Base-by-base conservation (phyloP, 306 rosid genomes). In the Oemleria cerasiformis region DNA sequence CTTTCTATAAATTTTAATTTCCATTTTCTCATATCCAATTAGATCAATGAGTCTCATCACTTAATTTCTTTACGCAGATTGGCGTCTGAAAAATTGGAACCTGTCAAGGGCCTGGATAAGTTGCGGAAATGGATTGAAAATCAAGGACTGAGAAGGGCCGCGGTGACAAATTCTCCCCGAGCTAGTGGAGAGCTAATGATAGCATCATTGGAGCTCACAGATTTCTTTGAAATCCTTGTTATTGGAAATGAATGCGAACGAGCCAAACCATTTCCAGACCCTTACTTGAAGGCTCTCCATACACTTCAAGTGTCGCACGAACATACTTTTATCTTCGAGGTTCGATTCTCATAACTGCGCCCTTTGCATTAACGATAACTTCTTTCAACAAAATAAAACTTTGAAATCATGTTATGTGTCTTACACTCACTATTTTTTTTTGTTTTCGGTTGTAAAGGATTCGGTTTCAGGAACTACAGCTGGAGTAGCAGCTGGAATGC, bases 201-300 rank as follows among this genome's bases (percentile, higher is more conserved):
- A 13, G 73, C 84, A 44, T 68, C n/a, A 13, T 14, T 83, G 44
- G 72, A 77, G 17, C 87, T 83, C 16, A 16, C 80, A 2, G 63
- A 73, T 41, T 83, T 77, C 77, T 83, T 83, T 63, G 50, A 76
- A 34, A 47, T 48, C 15, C 65, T 83, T 43, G 73, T 78, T 41
- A 59, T 83, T 20, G 86, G 83, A 34, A 30, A 40, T 4, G 86
- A 83, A 68, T 83, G 86, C 44, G 76, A 79, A 5, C 70, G 79
- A 40, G 67, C 78, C 36, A 83, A 83, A 62, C 83, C 86, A 14
- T 75, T 71, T 43, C 86, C 83, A 10, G 86, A 83, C 62, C 81
- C 86, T 21, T 79, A 83, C 67, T 58, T 79, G 78, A 79, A 59
- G 66, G 86, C 81, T 63, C 86, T 82, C 30, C 76, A 67, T 72